phyloP scores from a whole-genome alignment of 805 yeast species.

The Candida quercuum region DNA sequence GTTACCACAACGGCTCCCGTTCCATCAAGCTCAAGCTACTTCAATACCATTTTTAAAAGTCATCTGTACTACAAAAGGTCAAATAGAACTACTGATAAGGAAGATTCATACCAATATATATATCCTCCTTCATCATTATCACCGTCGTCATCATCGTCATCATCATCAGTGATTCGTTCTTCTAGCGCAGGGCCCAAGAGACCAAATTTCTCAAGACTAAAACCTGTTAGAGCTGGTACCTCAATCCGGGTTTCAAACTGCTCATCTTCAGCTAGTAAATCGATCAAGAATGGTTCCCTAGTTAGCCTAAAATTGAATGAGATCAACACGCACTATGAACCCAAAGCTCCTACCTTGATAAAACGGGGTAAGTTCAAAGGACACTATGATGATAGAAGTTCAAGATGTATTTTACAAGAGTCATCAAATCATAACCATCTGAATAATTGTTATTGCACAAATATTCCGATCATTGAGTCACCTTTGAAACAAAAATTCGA shows the following conservation, averaged over 20 bases:
- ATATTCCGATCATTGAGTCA: conserved; percentile 12
- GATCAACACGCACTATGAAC: too few species aligned
- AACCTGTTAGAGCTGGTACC: neutral
- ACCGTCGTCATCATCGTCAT: neutral
- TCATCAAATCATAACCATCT: neutral
- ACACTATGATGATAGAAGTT: conserved; percentile 20
- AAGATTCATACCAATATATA: conserved; percentile 1
- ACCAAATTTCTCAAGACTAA: neutral
- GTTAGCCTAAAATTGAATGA: too few species aligned
- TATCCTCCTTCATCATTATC: neutral
- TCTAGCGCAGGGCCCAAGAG: too few species aligned
- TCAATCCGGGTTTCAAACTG: neutral
- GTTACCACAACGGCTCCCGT: conserved; percentile 1
- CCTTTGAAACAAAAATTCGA: conserved; percentile 7
- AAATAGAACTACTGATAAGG: neutral
- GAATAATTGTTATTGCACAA: conserved; percentile 10
- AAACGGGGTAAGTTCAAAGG: conserved; percentile 26
- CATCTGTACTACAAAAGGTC: conserved; percentile 7
- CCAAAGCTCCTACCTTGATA: conserved; percentile 5
- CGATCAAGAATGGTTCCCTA: neutral
- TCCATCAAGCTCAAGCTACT: neutral
- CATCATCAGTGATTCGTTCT: too few species aligned
- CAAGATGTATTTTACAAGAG: conserved; percentile 15
- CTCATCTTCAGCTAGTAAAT: neutral
- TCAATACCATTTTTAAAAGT: conserved; percentile 10